Evolutionary conservation across 1,139 yeast species (phyloP).

Genomic region (Magnusiomyces suaveolens): DNA sequence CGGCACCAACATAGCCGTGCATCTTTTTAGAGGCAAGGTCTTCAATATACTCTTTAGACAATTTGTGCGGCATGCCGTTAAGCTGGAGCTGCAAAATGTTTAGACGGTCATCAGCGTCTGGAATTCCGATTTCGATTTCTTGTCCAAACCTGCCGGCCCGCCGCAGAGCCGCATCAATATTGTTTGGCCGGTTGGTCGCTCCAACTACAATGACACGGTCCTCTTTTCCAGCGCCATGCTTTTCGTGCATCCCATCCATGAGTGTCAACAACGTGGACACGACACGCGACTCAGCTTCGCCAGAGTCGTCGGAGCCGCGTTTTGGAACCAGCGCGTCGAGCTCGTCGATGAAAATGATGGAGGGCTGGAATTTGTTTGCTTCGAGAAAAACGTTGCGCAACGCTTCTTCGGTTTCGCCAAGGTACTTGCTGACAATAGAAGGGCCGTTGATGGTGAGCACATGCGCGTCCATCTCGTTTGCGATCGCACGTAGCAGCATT

Average conservation of each 20-base stretch:
- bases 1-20: slow-evolving; percentile 97
- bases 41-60: slow-evolving; percentile 46
- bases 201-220: slow-evolving; percentile 57
- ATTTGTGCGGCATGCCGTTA: slow-evolving; percentile 51
- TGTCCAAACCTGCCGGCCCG: slow-evolving; percentile 98
- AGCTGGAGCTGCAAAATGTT: slow-evolving; percentile 67
- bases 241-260: slow-evolving; percentile 80
- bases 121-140: slow-evolving; percentile 97
- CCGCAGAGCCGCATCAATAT: slow-evolving; percentile 96
- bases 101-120: slow-evolving; percentile 89
- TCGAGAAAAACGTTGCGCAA: slow-evolving; percentile 74
- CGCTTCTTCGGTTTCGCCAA: slow-evolving; percentile 88
- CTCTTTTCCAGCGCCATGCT: slow-evolving; percentile 20
- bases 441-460: slow-evolving; percentile 83
- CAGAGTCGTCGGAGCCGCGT: slow-evolving; percentile 74
- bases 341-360: slow-evolving; percentile 82
- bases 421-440: slow-evolving; percentile 78
- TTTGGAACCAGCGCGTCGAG: slow-evolving; percentile 84
- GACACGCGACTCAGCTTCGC: slow-evolving; percentile 81
- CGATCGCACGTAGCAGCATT: slow-evolving; percentile 73
- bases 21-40: slow-evolving; percentile 57
- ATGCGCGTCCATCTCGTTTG: slow-evolving; percentile 62
- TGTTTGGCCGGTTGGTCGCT: slow-evolving; percentile 94
- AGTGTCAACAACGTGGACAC: slow-evolving; percentile 80
- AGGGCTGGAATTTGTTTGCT: slow-evolving; percentile 75